phyloP scores from a whole-genome alignment of 75 land plant species.

The Azolla pinnata region DNA sequence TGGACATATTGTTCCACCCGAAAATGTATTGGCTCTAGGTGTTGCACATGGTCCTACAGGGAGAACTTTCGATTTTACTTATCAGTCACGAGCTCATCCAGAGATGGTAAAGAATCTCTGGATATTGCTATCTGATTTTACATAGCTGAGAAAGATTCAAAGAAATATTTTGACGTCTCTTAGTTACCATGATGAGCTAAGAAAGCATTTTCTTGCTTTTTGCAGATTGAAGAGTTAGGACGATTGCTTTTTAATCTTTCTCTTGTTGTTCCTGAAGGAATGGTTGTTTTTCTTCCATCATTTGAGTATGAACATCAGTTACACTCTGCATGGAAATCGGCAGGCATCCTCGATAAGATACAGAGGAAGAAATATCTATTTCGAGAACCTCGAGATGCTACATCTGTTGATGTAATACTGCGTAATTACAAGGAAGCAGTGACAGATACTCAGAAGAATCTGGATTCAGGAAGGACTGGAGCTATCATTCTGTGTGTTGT shows the following conservation, averaged over 20 bases:
- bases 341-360: constrained; percentile 62
- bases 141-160: too few relatives aligned
- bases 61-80: constrained; percentile 74
- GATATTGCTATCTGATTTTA: too few relatives aligned
- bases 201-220: too few relatives aligned
- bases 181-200: too few relatives aligned
- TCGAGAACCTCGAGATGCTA: constrained; percentile 71
- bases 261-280: constrained; percentile 84
- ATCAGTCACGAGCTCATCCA: constrained; percentile 54
- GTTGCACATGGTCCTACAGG: constrained; percentile 83
- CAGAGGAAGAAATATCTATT: constrained; percentile 61
- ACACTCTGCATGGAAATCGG: constrained; percentile 53
- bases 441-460: constrained; percentile 12
- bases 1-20: constrained; percentile 83
- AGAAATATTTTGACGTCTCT: too few relatives aligned
- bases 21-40: constrained; percentile 75
- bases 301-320: constrained; percentile 81
- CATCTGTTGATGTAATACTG: constrained; percentile 55
- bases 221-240: constrained; percentile 93
- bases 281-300: constrained; percentile 89
- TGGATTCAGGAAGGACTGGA: constrained; percentile 30
- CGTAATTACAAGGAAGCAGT: constrained; percentile 66
- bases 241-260: constrained; percentile 68
- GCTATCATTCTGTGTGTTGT: constrained; percentile 81
- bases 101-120: constrained; percentile 65